Evolutionary conservation across 495 filamentous ascomycete species (phyloP).

Genomic region (Penicillium chermesinum): DNA sequence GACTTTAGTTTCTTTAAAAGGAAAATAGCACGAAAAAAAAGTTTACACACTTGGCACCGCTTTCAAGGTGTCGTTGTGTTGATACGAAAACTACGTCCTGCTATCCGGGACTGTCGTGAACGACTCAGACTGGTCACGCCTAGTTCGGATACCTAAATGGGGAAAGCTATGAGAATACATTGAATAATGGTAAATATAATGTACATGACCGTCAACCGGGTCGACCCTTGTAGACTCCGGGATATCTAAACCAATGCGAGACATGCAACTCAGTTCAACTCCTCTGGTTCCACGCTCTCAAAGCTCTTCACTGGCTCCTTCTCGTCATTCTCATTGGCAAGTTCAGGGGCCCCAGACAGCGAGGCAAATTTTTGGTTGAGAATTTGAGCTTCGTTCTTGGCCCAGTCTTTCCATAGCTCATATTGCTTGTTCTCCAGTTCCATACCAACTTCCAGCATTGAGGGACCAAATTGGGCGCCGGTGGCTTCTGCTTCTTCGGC

Average conservation of each 20-base stretch:
- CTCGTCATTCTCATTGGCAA: constrained; percentile 14
- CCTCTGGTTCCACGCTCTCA: constrained; percentile 1
- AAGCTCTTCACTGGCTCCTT: constrained; percentile 1
- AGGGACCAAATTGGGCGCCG: constrained; percentile 81
- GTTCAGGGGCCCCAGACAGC: constrained; percentile 31
- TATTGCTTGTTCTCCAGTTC: constrained; percentile 71
- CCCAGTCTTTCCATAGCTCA: constrained; percentile 81
- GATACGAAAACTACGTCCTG: too few relatives aligned
- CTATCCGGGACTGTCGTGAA: too few relatives aligned
- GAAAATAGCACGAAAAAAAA: too few relatives aligned
- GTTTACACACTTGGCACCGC: too few relatives aligned
- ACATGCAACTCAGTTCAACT: not conserved
- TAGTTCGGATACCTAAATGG: too few relatives aligned
- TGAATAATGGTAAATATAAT: constrained; percentile 26
- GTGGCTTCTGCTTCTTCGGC: constrained; percentile 80
- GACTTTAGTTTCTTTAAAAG: too few relatives aligned
- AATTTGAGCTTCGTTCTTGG: constrained; percentile 46
- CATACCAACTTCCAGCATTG: constrained; percentile 69
- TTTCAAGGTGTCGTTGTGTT: too few relatives aligned
- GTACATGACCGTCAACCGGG: constrained; percentile 24
- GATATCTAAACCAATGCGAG: constrained; percentile 1
- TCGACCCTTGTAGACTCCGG: constrained; percentile 3
- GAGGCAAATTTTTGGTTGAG: constrained; percentile 26
- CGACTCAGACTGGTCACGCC: too few relatives aligned
- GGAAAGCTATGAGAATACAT: constrained; percentile 19